These are phyloP conservation scores for Camelina neglecta DNA, from an alignment of 345 rosid species.

Conservation along the genomic window DNA sequence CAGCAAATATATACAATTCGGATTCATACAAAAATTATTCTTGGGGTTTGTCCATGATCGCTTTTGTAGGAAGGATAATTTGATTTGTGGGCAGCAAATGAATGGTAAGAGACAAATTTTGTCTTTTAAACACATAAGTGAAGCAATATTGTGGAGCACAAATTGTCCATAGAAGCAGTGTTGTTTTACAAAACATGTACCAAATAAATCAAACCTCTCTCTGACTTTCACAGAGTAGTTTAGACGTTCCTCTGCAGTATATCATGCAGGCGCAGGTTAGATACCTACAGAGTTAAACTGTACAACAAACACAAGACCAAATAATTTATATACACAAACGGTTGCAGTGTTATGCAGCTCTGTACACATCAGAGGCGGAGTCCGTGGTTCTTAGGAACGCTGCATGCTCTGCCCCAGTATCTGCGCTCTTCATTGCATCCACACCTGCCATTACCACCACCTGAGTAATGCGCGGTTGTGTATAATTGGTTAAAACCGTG, in stretches of 20 bases:
- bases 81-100: no score
- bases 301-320: no score
- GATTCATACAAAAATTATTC: neutral
- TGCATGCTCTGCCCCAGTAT: slow-evolving; percentile 48
- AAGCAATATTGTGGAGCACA: no score
- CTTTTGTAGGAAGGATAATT: neutral
- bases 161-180: no score
- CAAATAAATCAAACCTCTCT: no score
- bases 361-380: slow-evolving; percentile 10
- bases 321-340: slow-evolving; percentile 2
- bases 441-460: slow-evolving; percentile 38
- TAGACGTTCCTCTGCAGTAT: no score
- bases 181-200: no score
- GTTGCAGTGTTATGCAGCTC: neutral
- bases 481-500: neutral
- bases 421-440: slow-evolving; percentile 33
- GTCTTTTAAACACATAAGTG: no score
- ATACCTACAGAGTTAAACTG: no score
- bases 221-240: no score
- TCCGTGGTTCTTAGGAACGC: slow-evolving; percentile 52
- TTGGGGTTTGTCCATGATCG: neutral
- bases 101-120: no score
- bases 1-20: slow-evolving; percentile 58
- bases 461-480: slow-evolving; percentile 30
- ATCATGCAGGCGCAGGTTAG: no score